A percentile compares a stretch with the other conserved stretches of the same genome.
These are phyloP conservation scores for Crithidia bombi DNA, from an alignment of 208 protist genomes.

Conservation along the genomic window DNA sequence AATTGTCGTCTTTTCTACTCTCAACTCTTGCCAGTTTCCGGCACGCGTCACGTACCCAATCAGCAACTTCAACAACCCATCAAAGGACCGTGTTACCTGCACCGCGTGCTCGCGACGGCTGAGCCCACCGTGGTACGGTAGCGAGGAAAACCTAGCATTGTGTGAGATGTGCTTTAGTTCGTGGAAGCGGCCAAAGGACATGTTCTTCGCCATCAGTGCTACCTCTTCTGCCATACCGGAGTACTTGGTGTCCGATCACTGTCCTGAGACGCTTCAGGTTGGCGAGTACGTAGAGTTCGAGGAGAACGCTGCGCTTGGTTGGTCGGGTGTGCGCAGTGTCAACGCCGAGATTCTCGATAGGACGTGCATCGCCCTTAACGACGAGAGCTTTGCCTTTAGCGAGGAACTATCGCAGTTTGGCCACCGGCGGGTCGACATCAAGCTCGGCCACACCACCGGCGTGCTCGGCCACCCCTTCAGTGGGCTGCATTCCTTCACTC, in stretches of 20 bases:
- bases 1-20: slow-evolving; percentile 83
- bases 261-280: slow-evolving; percentile 50
- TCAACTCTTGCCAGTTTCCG: slow-evolving; percentile 71
- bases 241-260: slow-evolving; percentile 69
- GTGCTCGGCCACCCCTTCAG: slow-evolving; percentile 80
- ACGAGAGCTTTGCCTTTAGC: slow-evolving; percentile 67
- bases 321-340: slow-evolving; percentile 68
- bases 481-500: slow-evolving; percentile 71
- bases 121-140: slow-evolving; percentile 63
- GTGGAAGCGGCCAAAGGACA: slow-evolving; percentile 77
- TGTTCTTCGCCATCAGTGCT: slow-evolving; percentile 58
- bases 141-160: slow-evolving; percentile 63
- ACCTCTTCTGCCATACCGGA: slow-evolving; percentile 38
- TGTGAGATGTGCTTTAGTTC: slow-evolving; percentile 81
- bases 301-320: slow-evolving; percentile 70
- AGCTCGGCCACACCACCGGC: slow-evolving; percentile 68
- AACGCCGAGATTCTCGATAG: slow-evolving; percentile 64
- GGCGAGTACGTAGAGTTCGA: slow-evolving; percentile 80
- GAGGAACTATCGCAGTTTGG: slow-evolving; percentile 55
- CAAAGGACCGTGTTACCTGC: slow-evolving; percentile 28
- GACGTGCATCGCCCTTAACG: slow-evolving; percentile 50
- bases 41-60: slow-evolving; percentile 68
- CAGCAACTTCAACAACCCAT: slow-evolving; percentile 51
- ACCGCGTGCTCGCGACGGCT: slow-evolving; percentile 35
- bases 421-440: slow-evolving; percentile 63